These are phyloP conservation scores for Alternaria panax DNA, from an alignment of 2,329 filamentous ascomycete species.

Conservation along the genomic window DNA sequence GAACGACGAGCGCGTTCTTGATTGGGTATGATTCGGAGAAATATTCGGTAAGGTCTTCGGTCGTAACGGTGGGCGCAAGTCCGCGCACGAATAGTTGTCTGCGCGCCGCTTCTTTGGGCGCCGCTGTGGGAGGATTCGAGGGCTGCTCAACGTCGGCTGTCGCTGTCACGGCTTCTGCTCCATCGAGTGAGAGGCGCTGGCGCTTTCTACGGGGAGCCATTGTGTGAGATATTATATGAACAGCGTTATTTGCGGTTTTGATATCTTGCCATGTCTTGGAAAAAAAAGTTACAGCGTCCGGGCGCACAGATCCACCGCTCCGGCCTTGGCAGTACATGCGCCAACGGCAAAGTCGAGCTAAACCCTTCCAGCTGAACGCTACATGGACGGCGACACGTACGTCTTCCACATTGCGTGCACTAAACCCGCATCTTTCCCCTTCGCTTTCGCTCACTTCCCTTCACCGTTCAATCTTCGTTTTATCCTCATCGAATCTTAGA, in stretches of 20 bases:
- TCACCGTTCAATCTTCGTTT: constrained; percentile 5
- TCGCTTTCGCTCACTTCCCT: not conserved
- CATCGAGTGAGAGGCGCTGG: constrained; percentile 52
- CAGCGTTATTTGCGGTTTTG: constrained; percentile 4
- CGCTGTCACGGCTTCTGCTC: constrained; percentile 42
- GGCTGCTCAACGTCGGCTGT: constrained; percentile 32
- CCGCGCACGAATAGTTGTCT: constrained; percentile 82
- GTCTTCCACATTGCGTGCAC: not conserved
- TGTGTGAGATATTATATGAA: not conserved
- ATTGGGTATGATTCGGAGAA: constrained; percentile 95
- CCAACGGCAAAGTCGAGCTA: constrained; percentile 8
- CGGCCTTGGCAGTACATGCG: constrained; percentile 17
- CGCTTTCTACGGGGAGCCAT: constrained; percentile 53
- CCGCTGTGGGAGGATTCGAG: constrained; percentile 21
- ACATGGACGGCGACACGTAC: not conserved
- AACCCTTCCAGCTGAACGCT: constrained; percentile 1
- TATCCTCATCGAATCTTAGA: not conserved
- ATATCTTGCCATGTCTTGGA: constrained; percentile 4
- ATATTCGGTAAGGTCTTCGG: constrained; percentile 81
- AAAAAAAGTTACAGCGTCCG: constrained; percentile 26
- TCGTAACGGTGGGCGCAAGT: constrained; percentile 78
- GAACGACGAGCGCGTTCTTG: constrained; percentile 93
- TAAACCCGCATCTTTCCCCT: not conserved
- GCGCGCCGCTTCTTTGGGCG: constrained; percentile 52
- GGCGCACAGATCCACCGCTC: constrained; percentile 14